phyloP scores from a whole-genome alignment of 1,284 basidiomycete genomes.

The Xerocomus amazonicus region DNA sequence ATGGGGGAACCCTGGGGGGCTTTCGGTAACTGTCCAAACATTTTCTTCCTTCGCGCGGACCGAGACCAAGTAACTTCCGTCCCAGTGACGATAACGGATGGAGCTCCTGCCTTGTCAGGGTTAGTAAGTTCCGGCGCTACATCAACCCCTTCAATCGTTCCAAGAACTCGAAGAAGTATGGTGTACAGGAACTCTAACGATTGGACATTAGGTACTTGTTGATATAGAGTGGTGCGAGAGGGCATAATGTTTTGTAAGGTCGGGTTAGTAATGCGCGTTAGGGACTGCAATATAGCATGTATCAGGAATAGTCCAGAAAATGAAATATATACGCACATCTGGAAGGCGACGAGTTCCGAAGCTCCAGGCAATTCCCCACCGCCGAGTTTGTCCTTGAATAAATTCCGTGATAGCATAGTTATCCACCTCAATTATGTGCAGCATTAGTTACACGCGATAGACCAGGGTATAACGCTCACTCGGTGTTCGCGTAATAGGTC shows the following conservation, averaged over 20 bases:
- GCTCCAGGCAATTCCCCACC: slow-evolving; percentile 91
- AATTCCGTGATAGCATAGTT: slow-evolving; percentile 87
- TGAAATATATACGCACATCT: slow-evolving; percentile 56
- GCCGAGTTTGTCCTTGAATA: slow-evolving; percentile 78
- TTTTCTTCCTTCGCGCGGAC: slow-evolving; percentile 52
- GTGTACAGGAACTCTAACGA: slow-evolving; percentile 16
- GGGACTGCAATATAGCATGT: slow-evolving; percentile 34
- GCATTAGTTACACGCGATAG: neutral
- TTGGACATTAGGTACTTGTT: slow-evolving; percentile 30
- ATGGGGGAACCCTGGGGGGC: slow-evolving; percentile 6
- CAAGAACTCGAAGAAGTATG: slow-evolving; percentile 31
- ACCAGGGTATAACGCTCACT: slow-evolving; percentile 36
- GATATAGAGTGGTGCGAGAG: slow-evolving; percentile 49
- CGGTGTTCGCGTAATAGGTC: slow-evolving; percentile 47
- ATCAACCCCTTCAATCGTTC: slow-evolving; percentile 35
- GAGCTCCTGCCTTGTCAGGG: neutral
- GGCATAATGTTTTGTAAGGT: slow-evolving; percentile 51
- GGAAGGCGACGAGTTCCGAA: slow-evolving; percentile 61
- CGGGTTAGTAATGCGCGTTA: slow-evolving; percentile 48
- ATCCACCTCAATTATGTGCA: slow-evolving; percentile 48
- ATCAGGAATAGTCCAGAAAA: neutral
- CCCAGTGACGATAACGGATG: slow-evolving; percentile 40
- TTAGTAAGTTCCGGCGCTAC: slow-evolving; percentile 5
- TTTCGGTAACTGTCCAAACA: slow-evolving; percentile 6
- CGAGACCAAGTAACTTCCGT: slow-evolving; percentile 71